A percentile compares a stretch with the other conserved stretches of the same genome.
phyloP scores from a whole-genome alignment of 495 filamentous ascomycete genomes.

The Trypethelium eluteriae region DNA sequence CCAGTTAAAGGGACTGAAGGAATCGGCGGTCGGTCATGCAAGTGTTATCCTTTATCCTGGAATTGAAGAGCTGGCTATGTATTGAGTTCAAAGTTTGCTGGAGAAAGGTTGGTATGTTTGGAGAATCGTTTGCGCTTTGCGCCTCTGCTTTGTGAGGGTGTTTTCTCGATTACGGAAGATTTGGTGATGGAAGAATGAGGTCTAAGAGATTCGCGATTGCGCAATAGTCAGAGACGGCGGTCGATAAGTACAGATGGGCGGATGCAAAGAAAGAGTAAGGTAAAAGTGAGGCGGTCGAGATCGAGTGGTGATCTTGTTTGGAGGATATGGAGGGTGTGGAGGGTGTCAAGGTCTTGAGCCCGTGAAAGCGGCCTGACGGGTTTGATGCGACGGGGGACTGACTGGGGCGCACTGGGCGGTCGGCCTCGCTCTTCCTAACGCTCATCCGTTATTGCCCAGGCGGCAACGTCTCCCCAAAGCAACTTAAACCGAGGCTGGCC shows the following conservation, averaged over 20 bases:
- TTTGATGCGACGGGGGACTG: slow-evolving; percentile 6
- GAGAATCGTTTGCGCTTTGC: neutral
- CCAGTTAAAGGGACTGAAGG: neutral
- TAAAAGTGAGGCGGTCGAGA: neutral
- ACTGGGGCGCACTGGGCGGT: neutral
- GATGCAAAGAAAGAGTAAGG: neutral
- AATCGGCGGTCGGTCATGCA: neutral
- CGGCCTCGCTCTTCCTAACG: neutral
- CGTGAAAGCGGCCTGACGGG: slow-evolving; percentile 12
- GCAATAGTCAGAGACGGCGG: neutral
- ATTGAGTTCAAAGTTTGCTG: neutral
- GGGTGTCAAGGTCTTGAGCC: neutral
- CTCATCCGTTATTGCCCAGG: neutral
- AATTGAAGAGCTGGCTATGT: too few relatives aligned
- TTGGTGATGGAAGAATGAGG: neutral
- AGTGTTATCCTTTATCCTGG: neutral
- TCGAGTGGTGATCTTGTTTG: neutral
- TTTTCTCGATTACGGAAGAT: neutral
- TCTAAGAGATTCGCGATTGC: neutral
- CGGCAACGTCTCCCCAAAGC: neutral
- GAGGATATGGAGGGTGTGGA: neutral
- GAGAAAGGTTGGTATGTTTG: neutral
- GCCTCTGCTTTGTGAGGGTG: neutral
- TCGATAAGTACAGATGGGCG: neutral
- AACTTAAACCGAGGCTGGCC: slow-evolving; percentile 3